Percentiles rank a stretch among this genome's conserved stretches.
Evolutionary conservation across 805 yeast genomes (phyloP).

Genomic region (Wickerhamia fluorescens): DNA sequence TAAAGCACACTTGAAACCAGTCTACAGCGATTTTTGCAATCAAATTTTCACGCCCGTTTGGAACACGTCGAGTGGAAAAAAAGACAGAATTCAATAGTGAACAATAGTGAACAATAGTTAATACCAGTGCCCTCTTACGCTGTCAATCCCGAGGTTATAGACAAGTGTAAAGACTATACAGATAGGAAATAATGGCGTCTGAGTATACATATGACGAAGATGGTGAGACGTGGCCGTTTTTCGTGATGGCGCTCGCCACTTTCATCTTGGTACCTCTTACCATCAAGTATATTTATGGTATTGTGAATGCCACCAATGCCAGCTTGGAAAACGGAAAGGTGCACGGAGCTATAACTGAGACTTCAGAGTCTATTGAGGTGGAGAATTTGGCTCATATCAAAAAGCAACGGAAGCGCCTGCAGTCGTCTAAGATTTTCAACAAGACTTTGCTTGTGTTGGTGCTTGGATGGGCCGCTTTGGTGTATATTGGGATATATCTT

Average conservation of each 20-base stretch:
- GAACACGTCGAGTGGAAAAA: too few relatives aligned
- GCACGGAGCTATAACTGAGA: constrained; percentile 24
- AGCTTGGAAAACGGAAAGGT: constrained; percentile 14
- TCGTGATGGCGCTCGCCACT: constrained; percentile 64
- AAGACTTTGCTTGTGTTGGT: constrained; percentile 24
- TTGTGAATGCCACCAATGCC: constrained; percentile 13
- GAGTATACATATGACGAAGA: constrained; percentile 80
- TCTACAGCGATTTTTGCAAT: too few relatives aligned
- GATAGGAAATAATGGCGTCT: constrained; percentile 33
- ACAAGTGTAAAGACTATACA: too few relatives aligned
- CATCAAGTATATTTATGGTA: constrained; percentile 16
- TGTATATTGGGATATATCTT: constrained; percentile 28
- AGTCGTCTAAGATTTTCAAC: constrained; percentile 31
- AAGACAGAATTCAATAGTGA: too few relatives aligned
- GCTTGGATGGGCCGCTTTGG: constrained; percentile 58
- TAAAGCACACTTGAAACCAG: too few relatives aligned
- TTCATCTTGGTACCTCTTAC: constrained; percentile 66
- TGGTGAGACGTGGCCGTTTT: constrained; percentile 91
- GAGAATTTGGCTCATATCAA: constrained; percentile 16
- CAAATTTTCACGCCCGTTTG: too few relatives aligned
- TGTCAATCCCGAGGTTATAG: too few relatives aligned
- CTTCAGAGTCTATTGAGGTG: constrained; percentile 28
- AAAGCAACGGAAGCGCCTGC: constrained; percentile 20
- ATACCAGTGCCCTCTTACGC: too few relatives aligned
- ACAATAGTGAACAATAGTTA: too few relatives aligned